Base-by-base conservation (phyloP, 1,139 yeast species). In the Yamadazyma diddensiae region DNA sequence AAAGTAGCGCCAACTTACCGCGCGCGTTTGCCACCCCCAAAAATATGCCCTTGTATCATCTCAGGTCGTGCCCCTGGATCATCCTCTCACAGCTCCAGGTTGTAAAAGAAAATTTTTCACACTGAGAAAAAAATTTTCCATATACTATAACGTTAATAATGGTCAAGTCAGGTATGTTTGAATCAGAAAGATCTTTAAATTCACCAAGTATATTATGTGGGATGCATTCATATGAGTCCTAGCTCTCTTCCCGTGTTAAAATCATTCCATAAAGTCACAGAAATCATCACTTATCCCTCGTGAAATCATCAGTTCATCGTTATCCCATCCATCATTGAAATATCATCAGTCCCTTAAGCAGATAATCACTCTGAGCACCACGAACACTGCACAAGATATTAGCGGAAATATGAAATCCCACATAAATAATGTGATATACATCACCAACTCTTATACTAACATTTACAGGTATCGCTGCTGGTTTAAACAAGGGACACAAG, bases 401-500 rank as follows among this genome's bases (percentile, higher is more conserved):
- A n/a, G n/a, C n/a, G n/a, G n/a, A n/a, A n/a, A n/a, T n/a, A n/a
- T n/a, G n/a, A n/a, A n/a, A n/a, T n/a, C n/a, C n/a, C n/a, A n/a
- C n/a, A n/a, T n/a, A n/a, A n/a, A n/a, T n/a, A n/a, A n/a, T n/a
- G n/a, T 21, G 12, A 18, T 18, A 18, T 18, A 6, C 22, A 10
- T 10, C 14, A 7, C 11, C 7, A 10, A 23, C 25, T 24, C 21
- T 17, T 24, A 6, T 45, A 43, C 48, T 44, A 45, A 45, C 48
- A 42, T 41, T 63, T 30, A 1, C 36, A 83, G 98, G 97, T 75
- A 87, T 92, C 72, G 95, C 96, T 77, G 82, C 82, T 77, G 98
- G 98, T 73, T 76, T 82, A 72, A 92, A 92, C 96, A 90, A 92
- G 78, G 98, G 98, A 73, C 94, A 84, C 94, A 82, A 85, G 79